These are phyloP conservation scores for Phytophthora sp. DNA, from an alignment of 352 stramenopile species.

Conservation along the genomic window DNA sequence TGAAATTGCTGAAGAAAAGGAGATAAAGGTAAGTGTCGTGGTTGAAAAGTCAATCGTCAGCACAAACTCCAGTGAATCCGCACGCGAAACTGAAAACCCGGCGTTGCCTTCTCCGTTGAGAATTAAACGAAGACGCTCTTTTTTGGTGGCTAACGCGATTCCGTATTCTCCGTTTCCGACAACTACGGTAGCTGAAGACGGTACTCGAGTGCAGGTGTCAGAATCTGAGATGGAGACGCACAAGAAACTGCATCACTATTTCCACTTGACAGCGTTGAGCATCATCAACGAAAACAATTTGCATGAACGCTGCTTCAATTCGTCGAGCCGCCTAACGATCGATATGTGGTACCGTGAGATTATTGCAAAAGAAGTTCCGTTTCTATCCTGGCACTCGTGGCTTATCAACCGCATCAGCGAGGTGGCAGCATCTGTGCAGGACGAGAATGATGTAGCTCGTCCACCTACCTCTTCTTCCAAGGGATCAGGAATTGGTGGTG, in stretches of 20 bases:
- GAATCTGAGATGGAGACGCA: constrained; percentile 74
- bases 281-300: constrained; percentile 90
- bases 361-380: constrained; percentile 68
- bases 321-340: constrained; percentile 84
- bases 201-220: constrained; percentile 40
- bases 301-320: constrained; percentile 79
- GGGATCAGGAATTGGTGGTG: constrained; percentile 3
- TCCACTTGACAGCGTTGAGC: constrained; percentile 84
- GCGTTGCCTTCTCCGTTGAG: constrained; percentile 21
- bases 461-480: constrained; percentile 10
- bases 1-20: constrained; percentile 38
- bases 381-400: constrained; percentile 84
- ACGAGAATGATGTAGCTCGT: constrained; percentile 29
- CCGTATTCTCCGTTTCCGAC: constrained; percentile 48
- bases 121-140: constrained; percentile 29
- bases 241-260: constrained; percentile 89
- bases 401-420: constrained; percentile 83
- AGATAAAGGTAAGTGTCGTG: constrained; percentile 7
- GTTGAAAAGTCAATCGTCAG: constrained; percentile 4
- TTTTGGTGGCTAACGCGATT: constrained; percentile 23
- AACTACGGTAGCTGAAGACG: constrained; percentile 37
- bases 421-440: constrained; percentile 57
- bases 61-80: background rate
- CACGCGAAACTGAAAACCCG: background rate
- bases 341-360: constrained; percentile 87